Percentiles rank a stretch among this genome's conserved stretches.
These are phyloP conservation scores for Nymphaea thermarum DNA, from an alignment of 164 flowering plant genomes.

Conservation along the genomic window DNA sequence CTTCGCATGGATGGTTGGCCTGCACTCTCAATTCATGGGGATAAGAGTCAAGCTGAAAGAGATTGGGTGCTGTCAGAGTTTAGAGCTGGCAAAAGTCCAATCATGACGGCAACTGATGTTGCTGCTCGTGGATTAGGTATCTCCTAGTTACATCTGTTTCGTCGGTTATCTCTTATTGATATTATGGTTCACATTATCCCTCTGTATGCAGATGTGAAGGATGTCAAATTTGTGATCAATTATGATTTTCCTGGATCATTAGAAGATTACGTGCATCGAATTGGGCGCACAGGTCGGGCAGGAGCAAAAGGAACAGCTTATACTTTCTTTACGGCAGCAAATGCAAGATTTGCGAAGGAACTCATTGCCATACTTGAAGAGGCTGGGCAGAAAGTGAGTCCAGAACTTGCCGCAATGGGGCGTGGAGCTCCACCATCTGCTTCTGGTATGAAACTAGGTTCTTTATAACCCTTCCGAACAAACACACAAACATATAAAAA, in stretches of 20 bases:
- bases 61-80: slow-evolving; percentile 99
- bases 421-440: slow-evolving; percentile 77
- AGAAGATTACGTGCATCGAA: slow-evolving; percentile 95
- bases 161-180: not conserved
- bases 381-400: slow-evolving; percentile 86
- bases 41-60: slow-evolving; percentile 98
- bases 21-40: slow-evolving; percentile 97
- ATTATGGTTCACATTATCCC: not conserved
- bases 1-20: slow-evolving; percentile 99
- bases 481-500: too few species aligned
- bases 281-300: slow-evolving; percentile 93
- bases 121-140: slow-evolving; percentile 98
- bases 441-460: slow-evolving; percentile 8
- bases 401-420: slow-evolving; percentile 91
- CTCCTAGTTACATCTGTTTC: slow-evolving; percentile 1
- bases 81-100: slow-evolving; percentile 92
- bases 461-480: not conserved
- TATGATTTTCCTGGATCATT: slow-evolving; percentile 96
- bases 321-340: slow-evolving; percentile 89
- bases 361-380: slow-evolving; percentile 81
- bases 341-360: slow-evolving; percentile 95
- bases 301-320: slow-evolving; percentile 98
- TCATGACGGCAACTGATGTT: slow-evolving; percentile 99
- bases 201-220: slow-evolving; percentile 76
- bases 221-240: slow-evolving; percentile 83